A percentile compares a stretch with the other conserved stretches of the same genome.
phyloP scores from a whole-genome alignment of 805 yeast species.

The Kodamaea jinghongensis region DNA sequence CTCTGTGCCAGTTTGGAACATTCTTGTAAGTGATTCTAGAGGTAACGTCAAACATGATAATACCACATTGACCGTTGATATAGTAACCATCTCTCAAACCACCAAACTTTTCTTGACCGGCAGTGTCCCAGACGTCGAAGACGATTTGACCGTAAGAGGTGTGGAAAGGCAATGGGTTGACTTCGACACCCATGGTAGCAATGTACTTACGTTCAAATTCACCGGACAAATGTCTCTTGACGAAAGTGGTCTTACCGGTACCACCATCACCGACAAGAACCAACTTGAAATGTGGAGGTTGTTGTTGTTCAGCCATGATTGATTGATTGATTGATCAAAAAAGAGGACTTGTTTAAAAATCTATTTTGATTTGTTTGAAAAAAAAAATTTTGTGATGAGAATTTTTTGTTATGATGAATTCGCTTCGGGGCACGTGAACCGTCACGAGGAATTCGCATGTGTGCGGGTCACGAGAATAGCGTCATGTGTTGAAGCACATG shows the following conservation, averaged over 20 bases:
- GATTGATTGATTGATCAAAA: slow-evolving; percentile 13
- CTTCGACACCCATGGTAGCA: slow-evolving; percentile 99
- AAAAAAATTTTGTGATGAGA: slow-evolving; percentile 3
- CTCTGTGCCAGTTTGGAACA: slow-evolving; percentile 99
- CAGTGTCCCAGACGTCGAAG: slow-evolving; percentile 99
- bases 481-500: too few species aligned
- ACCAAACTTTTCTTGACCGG: slow-evolving; percentile 99
- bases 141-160: slow-evolving; percentile 98
- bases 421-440: not conserved
- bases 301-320: slow-evolving; percentile 53
- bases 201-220: slow-evolving; percentile 98
- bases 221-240: slow-evolving; percentile 99
- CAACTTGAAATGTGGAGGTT: slow-evolving; percentile 95
- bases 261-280: slow-evolving; percentile 99
- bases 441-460: too few species aligned
- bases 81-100: slow-evolving; percentile 99
- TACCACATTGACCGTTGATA: slow-evolving; percentile 99
- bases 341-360: slow-evolving; percentile 5
- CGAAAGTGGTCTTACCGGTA: slow-evolving; percentile 99
- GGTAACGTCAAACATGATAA: slow-evolving; percentile 99
- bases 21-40: slow-evolving; percentile 99
- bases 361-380: slow-evolving; percentile 4
- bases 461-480: not conserved
- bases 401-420: not conserved
- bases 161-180: slow-evolving; percentile 96